phyloP scores from a whole-genome alignment of 176 grass and related monocot species.

The Musa troglodytarum region DNA sequence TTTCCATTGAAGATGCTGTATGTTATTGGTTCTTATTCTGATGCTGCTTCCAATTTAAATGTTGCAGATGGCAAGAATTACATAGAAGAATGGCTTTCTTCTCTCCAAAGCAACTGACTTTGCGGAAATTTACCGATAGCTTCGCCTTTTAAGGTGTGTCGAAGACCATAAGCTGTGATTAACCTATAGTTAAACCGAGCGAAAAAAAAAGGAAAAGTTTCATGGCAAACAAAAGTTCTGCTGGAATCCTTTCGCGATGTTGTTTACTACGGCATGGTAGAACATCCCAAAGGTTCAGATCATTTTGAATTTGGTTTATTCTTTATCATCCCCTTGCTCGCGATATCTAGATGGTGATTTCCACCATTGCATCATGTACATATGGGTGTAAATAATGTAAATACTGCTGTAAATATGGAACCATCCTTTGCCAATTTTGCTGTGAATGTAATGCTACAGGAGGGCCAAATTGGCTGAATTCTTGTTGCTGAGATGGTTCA shows the following conservation, averaged over 20 bases:
- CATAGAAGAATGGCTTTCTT: constrained; percentile 21
- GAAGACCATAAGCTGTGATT: no score
- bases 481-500: no score
- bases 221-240: not conserved
- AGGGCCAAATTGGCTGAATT: not conserved
- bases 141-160: not conserved
- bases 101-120: not conserved
- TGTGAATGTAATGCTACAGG: not conserved
- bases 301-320: not conserved
- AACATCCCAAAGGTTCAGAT: not conserved
- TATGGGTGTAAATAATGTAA: not conserved
- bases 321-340: not conserved
- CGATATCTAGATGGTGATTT: not conserved
- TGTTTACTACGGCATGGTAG: not conserved
- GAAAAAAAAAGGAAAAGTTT: not conserved
- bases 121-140: not conserved
- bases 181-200: not conserved
- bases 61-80: constrained; percentile 1
- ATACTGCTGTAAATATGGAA: not conserved
- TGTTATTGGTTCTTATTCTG: not conserved
- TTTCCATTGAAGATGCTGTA: not conserved
- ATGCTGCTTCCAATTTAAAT: not conserved
- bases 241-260: not conserved
- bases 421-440: not conserved
- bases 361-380: constrained; percentile 1